Evolutionary conservation across 139 green algal genomes (phyloP), one percentile per base, ranked within the genome.

Genomic region (Coelastrella sp.): DNA sequence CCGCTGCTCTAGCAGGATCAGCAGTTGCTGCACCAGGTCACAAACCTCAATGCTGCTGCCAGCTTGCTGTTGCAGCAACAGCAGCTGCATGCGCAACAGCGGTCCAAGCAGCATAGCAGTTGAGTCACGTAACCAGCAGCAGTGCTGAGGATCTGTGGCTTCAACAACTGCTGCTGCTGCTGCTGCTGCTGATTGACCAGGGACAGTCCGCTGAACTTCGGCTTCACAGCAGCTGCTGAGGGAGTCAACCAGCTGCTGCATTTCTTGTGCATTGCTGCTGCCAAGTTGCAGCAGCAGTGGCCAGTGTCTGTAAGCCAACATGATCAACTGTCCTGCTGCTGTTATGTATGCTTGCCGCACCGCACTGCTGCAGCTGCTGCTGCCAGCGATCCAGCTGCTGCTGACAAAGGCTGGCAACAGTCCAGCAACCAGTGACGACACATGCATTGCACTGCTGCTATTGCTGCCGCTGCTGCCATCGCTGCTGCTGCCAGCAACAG

Each of bases 331-430:
- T 0, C 66, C 71, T 11, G 87, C 88, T 10, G 81, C 76, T 13
- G 78, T 22, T 19, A 94, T 13, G 17, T 82, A 91, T 54, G 91
- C 83, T 8, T 89, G 16, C 3, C 74, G 77, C 3, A 96, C 66
- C 4, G 86, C 59, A 56, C 47, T 58, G 54, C 79, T 75, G 22
- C 59, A 6, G 11, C 84, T 78, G 68, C 47, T 57, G n/a, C 78
- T 73, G 17, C 23, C 11, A 23, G 74, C 88, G 56, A 93, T 32
- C 88, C 83, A 89, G 4, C 73, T 76, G 47, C 58, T 74, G 22
- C 56, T 22, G 0, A 87, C 78, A 79, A 96, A 88, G 0, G 13
- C 23, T 17, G 75, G 76, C 20, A 92, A 75, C 19, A 90, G 61
- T 13, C 59, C 32, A 23, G 13, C 4, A 11, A 86, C 77, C 22